Evolutionary conservation across 306 rosid species (phyloP), one percentile per base, ranked within the genome.

Genomic region (Psophocarpus tetragonolobus): DNA sequence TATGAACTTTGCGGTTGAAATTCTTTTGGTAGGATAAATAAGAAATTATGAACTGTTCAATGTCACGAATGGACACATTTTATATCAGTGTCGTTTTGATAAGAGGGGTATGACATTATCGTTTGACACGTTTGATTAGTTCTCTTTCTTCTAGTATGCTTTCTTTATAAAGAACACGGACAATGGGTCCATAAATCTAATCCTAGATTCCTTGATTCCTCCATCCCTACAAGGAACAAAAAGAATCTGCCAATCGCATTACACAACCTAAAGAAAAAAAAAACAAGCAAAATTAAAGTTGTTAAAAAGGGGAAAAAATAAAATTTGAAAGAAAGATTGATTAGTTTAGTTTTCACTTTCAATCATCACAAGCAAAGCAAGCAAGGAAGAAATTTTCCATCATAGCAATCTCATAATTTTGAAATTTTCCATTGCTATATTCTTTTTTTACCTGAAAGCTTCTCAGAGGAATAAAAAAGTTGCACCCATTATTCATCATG

Each of bases 181-280:
- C 56, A 32, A 32, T 56, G 84, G 85, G 86, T 88, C 93, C 89
- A 79, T 85, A 89, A 83, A 91, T 92, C 93, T 76, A 89, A 84
- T 84, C 81, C 79, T 83, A 89, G 97, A 94, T 94, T 90, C 98
- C 82, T 94, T 87, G 96, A 94, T 94, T 94, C 98, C 89, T 76
- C 86, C 87, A 73, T 77, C 86, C 87, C 87, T 85, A 80, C 92
- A 89, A 87, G 83, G 85, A 94, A 92, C 98, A 89, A 94, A 90
- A 88, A 87, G 97, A 92, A 89, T 92, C 97, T 85, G 92, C 89
- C 93, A 94, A 88, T 88, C 81, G 79, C 87, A 82, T 82, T 70
- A 73, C 80, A 61, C 74, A 68, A 70, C 36, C 80, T 85, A 73
- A 39, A 73, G 60, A 50, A 73, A 84, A 78, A 60, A 71, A 84